phyloP scores from a whole-genome alignment of 164 flowering plant species.

The Annona squamosa region DNA sequence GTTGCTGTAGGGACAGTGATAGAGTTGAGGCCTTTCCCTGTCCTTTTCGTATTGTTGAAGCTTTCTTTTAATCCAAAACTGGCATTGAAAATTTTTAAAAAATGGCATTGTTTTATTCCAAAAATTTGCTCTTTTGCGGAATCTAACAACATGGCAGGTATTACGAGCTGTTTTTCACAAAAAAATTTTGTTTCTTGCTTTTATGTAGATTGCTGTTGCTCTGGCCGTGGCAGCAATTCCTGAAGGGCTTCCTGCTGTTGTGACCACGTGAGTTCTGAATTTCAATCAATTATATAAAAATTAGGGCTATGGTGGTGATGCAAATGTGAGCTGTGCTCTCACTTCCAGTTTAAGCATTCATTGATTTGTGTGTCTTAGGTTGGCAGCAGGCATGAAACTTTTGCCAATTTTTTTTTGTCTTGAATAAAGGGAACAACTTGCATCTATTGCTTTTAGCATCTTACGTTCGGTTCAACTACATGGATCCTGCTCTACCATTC shows the following conservation, averaged over 20 bases:
- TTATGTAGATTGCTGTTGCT: constrained; percentile 89
- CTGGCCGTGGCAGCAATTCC: constrained; percentile 99
- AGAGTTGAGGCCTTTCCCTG: background rate
- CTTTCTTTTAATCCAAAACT: background rate
- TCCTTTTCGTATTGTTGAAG: background rate
- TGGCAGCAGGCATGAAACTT: background rate
- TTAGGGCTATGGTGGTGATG: background rate
- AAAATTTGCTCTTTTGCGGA: background rate
- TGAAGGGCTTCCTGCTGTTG: constrained; percentile 99
- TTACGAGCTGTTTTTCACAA: background rate
- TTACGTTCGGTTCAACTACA: too few relatives aligned
- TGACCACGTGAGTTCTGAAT: constrained; percentile 71
- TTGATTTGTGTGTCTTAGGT: background rate
- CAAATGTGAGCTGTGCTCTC: background rate
- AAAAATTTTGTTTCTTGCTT: constrained; percentile 8
- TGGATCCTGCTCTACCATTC: too few relatives aligned
- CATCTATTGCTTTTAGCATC: background rate
- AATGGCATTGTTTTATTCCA: background rate
- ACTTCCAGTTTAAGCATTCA: background rate
- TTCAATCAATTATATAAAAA: background rate
- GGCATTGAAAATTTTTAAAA: background rate
- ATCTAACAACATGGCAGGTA: background rate
- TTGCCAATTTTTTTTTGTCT: background rate
- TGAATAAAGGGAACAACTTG: background rate
- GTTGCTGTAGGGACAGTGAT: background rate